These are phyloP conservation scores for Calcarisporium arbuscula DNA, from an alignment of 2,329 filamentous ascomycete genomes.

Conservation along the genomic window DNA sequence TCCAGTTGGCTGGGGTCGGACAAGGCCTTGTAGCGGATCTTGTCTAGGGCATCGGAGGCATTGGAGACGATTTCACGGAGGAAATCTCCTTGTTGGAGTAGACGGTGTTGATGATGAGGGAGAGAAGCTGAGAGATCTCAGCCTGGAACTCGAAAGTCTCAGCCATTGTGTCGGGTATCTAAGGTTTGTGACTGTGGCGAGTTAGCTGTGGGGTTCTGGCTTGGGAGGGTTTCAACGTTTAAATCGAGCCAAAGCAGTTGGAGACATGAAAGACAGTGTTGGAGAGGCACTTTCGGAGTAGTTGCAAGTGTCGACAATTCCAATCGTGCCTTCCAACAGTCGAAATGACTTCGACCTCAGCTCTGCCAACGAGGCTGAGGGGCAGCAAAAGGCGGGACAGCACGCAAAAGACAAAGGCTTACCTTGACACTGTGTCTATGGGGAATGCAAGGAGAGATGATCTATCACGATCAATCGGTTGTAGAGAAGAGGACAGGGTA, in stretches of 20 bases:
- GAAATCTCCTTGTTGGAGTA: slow-evolving; percentile 99
- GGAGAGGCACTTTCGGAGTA: too few relatives aligned
- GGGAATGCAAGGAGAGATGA: slow-evolving; percentile 9
- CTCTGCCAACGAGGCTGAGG: too few relatives aligned
- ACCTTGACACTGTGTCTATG: slow-evolving; percentile 15
- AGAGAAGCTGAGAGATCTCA: slow-evolving; percentile 99
- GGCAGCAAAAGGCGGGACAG: neutral
- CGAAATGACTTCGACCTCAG: too few relatives aligned
- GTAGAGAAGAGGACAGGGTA: slow-evolving; percentile 11
- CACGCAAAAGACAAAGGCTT: slow-evolving; percentile 7
- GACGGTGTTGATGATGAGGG: slow-evolving; percentile 99
- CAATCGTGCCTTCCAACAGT: too few relatives aligned
- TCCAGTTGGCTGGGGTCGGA: slow-evolving; percentile 98
- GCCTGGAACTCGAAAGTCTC: slow-evolving; percentile 99
- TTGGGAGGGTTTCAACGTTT: slow-evolving; percentile 1
- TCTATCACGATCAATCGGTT: too few relatives aligned
- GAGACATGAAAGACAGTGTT: neutral
- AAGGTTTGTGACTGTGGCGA: slow-evolving; percentile 22
- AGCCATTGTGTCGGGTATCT: slow-evolving; percentile 63
- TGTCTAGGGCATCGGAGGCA: slow-evolving; percentile 97
- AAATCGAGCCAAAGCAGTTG: too few relatives aligned
- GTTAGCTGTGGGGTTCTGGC: slow-evolving; percentile 14
- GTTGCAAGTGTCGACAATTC: neutral
- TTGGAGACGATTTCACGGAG: slow-evolving; percentile 97
- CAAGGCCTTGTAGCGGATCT: slow-evolving; percentile 98